These are phyloP conservation scores for Tagetes patula DNA, from an alignment of 129 eudicot genomes.

Conservation along the genomic window DNA sequence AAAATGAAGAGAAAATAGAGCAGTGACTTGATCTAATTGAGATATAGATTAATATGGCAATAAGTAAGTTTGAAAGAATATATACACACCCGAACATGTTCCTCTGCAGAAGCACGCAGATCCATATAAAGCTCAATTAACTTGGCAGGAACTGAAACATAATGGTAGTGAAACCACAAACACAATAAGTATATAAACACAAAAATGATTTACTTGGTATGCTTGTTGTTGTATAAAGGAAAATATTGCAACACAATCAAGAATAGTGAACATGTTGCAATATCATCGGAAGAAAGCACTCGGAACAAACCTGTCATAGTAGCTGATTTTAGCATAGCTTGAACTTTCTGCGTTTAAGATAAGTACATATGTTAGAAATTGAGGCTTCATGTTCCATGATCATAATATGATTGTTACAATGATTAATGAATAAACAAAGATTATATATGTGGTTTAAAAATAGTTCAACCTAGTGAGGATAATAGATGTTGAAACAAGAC, in stretches of 20 bases:
- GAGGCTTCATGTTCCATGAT: slow-evolving; percentile 19
- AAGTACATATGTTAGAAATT: slow-evolving; percentile 25
- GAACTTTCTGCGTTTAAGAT: slow-evolving; percentile 67
- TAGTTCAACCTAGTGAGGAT: slow-evolving; percentile 14
- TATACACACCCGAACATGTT: slow-evolving; percentile 65
- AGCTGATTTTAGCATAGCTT: slow-evolving; percentile 56
- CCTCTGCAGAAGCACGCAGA: slow-evolving; percentile 73
- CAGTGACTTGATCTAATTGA: slow-evolving; percentile 10
- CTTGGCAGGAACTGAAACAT: slow-evolving; percentile 71
- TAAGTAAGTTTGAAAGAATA: background rate
- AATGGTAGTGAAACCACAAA: slow-evolving; percentile 10
- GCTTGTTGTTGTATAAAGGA: too few relatives aligned
- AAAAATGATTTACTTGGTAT: too few relatives aligned
- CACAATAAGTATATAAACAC: slow-evolving; percentile 6
- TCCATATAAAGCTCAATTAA: slow-evolving; percentile 70
- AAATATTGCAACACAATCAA: background rate
- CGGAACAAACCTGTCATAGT: slow-evolving; percentile 59
- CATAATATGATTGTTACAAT: slow-evolving; percentile 13
- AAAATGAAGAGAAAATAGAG: background rate
- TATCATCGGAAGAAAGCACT: slow-evolving; percentile 9
- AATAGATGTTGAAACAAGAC: background rate
- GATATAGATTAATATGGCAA: background rate
- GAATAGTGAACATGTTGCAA: slow-evolving; percentile 7
- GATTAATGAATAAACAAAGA: slow-evolving; percentile 2
- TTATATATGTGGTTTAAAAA: slow-evolving; percentile 10